These are phyloP conservation scores for Mortierella sp. DNA, from an alignment of 371 early-diverging fungal species.

Conservation along the genomic window DNA sequence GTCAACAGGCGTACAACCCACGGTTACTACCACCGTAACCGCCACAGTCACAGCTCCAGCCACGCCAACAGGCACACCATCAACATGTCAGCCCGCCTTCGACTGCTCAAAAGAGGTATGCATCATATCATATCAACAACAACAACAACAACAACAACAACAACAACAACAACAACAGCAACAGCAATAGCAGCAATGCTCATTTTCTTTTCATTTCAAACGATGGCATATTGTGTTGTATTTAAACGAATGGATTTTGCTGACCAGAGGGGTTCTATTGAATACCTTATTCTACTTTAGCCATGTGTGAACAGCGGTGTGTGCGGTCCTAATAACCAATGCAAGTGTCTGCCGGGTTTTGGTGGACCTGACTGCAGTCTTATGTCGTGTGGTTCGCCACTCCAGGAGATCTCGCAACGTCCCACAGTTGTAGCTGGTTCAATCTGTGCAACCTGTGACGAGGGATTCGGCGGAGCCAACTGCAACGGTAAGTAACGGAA, in stretches of 20 bases:
- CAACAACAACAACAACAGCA: neutral
- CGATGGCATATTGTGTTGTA: no score
- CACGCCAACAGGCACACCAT: neutral
- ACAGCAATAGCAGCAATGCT: no score
- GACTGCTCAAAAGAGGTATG: constrained; percentile 18
- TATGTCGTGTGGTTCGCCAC: constrained; percentile 16
- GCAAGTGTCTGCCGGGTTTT: constrained; percentile 24
- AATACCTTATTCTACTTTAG: neutral
- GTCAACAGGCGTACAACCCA: neutral
- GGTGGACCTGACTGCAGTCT: constrained; percentile 18
- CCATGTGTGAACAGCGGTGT: neutral
- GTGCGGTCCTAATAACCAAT: neutral
- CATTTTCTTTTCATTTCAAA: no score
- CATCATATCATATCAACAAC: neutral
- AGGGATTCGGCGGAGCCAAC: neutral
- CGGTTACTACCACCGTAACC: neutral
- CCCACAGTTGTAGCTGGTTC: neutral
- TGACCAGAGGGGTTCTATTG: neutral
- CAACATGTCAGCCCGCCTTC: constrained; percentile 19
- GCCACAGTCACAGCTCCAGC: constrained; percentile 1
- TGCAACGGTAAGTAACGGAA: neutral
- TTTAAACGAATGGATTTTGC: neutral
- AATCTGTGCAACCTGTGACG: neutral
- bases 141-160: neutral
- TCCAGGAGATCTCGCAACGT: constrained; percentile 15